Evolutionary conservation across 2,329 filamentous ascomycete species (phyloP).

Genomic region (Xylariaceae sp.): DNA sequence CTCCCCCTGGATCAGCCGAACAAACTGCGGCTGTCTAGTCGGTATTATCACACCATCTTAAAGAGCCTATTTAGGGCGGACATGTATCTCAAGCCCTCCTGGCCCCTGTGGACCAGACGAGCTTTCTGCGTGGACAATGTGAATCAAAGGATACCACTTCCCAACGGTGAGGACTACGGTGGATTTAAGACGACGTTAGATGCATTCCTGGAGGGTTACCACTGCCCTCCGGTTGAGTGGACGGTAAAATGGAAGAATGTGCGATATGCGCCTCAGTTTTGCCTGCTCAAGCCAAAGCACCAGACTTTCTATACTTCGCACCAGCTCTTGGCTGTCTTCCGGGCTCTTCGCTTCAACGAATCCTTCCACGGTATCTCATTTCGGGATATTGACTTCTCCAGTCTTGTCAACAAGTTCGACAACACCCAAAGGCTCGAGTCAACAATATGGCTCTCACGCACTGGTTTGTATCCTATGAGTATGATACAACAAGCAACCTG

Average conservation of each 20-base stretch:
- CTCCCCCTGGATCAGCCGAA: constrained; percentile 40
- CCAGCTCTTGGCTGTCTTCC: constrained; percentile 52
- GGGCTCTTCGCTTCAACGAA: constrained; percentile 53
- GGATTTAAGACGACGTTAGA: constrained; percentile 50
- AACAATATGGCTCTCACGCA: constrained; percentile 49
- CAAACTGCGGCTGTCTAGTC: constrained; percentile 48
- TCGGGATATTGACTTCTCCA: constrained; percentile 45
- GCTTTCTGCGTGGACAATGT: constrained; percentile 51
- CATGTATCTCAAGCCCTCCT: constrained; percentile 52
- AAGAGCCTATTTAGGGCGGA: constrained; percentile 50
- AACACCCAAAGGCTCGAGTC: constrained; percentile 40
- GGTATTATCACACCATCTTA: constrained; percentile 50
- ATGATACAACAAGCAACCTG: neutral
- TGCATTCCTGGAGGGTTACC: constrained; percentile 50
- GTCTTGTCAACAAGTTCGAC: constrained; percentile 39
- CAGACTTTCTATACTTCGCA: constrained; percentile 41
- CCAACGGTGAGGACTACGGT: constrained; percentile 51
- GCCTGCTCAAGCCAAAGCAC: constrained; percentile 41
- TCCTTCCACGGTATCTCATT: constrained; percentile 57
- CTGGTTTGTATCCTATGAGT: constrained; percentile 36
- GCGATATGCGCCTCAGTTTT: constrained; percentile 46
- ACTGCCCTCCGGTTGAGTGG: constrained; percentile 47
- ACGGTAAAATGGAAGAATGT: constrained; percentile 44
- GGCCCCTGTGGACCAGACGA: constrained; percentile 52
- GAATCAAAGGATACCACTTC: constrained; percentile 48